Percentiles rank a stretch among this genome's conserved stretches.
phyloP scores from a whole-genome alignment of 139 green algal species.

The Micractinium conductrix region DNA sequence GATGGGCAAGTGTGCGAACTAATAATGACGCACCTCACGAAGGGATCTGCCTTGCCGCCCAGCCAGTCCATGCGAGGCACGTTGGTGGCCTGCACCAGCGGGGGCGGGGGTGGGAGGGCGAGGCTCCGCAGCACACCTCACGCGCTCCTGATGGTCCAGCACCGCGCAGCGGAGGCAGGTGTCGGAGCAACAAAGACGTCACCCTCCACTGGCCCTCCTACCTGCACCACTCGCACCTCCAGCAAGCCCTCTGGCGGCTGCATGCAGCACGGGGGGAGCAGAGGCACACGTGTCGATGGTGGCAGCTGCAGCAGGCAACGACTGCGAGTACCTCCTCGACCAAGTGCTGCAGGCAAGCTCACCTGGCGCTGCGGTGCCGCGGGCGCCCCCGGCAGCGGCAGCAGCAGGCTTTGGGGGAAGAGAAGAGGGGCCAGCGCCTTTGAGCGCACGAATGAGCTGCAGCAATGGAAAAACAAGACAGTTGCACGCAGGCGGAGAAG shows the following conservation, averaged over 20 bases:
- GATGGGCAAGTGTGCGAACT: too few species aligned
- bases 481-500: not conserved
- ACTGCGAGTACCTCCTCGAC: not conserved
- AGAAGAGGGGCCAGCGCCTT: conserved; percentile 14
- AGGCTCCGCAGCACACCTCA: too few species aligned
- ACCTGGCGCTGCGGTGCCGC: not conserved
- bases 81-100: conserved; percentile 4
- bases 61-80: conserved; percentile 18
- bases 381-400: conserved; percentile 6
- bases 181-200: too few species aligned
- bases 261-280: not conserved
- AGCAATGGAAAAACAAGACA: not conserved
- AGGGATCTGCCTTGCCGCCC: conserved; percentile 2
- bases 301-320: not conserved
- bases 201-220: too few species aligned
- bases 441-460: conserved; percentile 24
- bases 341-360: not conserved
- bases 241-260: conserved; percentile 19
- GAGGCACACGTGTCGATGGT: not conserved
- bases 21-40: not conserved
- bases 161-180: too few species aligned
- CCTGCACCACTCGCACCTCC: conserved; percentile 4
- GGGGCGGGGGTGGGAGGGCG: too few species aligned
- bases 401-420: conserved; percentile 1
- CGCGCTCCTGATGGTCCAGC: too few species aligned